Evolutionary conservation across 192 early-diverging fungal species (phyloP), one percentile per base, ranked within the genome.

Genomic region (Umbelopsis sp.): DNA sequence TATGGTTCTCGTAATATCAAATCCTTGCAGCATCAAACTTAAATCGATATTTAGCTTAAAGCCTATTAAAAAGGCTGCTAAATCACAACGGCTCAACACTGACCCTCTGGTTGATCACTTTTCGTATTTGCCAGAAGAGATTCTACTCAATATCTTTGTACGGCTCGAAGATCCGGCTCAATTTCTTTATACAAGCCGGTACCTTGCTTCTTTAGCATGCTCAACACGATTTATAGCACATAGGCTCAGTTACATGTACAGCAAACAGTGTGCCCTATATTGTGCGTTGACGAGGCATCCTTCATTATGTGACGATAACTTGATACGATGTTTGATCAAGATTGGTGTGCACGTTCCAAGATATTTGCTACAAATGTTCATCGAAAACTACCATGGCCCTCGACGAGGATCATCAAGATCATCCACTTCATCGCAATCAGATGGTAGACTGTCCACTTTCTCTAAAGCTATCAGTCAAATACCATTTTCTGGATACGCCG

Each of bases 1-100:
- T 33, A 61, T 61, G 55, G 55, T 61, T 61, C 55, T 61, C 12
- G 55, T 33, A 35, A 61, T 61, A 35, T 35, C 55, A 15, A 61
- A 35, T 61, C 25, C 55, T 16, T 15, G 12, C 55, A 61, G 13
- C 6, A 27, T 61, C 5, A 61, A 61, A 61, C 35, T 61, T 25
- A 61, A 61, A 61, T 61, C 55, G 8, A 61, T 61, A 35, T 61
- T 61, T 30, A 61, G 20, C 16, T 16, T 49, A 49, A 49, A 37
- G 25, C 33, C 13, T 2, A 61, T 35, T 7, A 61, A 61, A 30
- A 61, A 61, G 27, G 12, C 27, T 13, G 33, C 33, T 3, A 61
- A 61, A 25, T 30, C 12, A 35, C 55, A 27, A 16, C 27, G 18
- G 30, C 27, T 35, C 3, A 4, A 27, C 13, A 16, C 7, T 13